A percentile compares a stretch with the other conserved stretches of the same genome.
Evolutionary conservation across 139 green algal genomes (phyloP).

Genomic region (Chlamydomonas sp.): DNA sequence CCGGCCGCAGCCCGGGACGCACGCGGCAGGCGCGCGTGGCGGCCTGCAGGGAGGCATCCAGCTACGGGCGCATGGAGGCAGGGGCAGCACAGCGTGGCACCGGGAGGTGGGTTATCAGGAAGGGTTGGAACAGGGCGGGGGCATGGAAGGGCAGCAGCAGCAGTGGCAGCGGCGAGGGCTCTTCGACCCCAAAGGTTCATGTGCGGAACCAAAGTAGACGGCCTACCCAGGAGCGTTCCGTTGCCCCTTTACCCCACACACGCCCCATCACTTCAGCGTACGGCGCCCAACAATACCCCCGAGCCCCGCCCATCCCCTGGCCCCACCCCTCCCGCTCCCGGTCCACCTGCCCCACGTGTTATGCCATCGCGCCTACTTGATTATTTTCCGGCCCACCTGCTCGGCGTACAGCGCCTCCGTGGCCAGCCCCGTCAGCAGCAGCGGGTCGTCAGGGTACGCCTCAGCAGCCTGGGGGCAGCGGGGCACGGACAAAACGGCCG

Average conservation of each 20-base stretch:
- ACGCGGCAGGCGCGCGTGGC: constrained; percentile 36
- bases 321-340: too few relatives aligned
- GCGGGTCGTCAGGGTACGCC: neutral
- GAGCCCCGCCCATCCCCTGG: too few relatives aligned
- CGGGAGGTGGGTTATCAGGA: neutral
- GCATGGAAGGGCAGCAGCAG: neutral
- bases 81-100: neutral
- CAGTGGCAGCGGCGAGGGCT: too few relatives aligned
- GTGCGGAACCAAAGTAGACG: too few relatives aligned
- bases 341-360: too few relatives aligned
- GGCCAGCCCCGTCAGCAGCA: constrained; percentile 53
- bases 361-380: too few relatives aligned
- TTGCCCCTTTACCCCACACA: too few relatives aligned
- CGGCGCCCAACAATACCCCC: too few relatives aligned
- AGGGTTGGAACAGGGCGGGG: neutral
- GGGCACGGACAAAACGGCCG: too few relatives aligned
- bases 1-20: constrained; percentile 41
- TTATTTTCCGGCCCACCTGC: constrained; percentile 12
- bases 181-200: too few relatives aligned
- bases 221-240: too few relatives aligned
- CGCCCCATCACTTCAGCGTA: too few relatives aligned
- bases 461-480: constrained; percentile 13
- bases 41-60: constrained; percentile 38
- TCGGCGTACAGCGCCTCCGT: constrained; percentile 52
- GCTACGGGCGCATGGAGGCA: neutral